Evolutionary conservation across 805 yeast genomes (phyloP).

Genomic region (Torulaspora quercuum): DNA sequence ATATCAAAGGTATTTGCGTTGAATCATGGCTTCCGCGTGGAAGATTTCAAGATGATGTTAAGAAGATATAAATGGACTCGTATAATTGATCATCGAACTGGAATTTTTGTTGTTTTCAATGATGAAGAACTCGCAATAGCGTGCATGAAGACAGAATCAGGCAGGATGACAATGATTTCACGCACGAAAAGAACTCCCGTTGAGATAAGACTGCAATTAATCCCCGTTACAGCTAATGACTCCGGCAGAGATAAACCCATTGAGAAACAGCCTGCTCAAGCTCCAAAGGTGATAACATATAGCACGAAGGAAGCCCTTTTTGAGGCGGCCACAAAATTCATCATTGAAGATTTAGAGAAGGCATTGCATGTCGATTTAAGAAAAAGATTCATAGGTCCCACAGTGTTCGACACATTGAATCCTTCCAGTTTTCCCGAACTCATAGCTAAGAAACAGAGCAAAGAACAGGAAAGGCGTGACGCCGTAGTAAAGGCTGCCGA

Average conservation of each 20-base stretch:
- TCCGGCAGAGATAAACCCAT: background rate
- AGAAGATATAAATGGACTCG: conserved; percentile 63
- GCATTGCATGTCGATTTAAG: conserved; percentile 68
- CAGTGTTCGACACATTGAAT: conserved; percentile 56
- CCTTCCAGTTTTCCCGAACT: conserved; percentile 56
- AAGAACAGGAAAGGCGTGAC: conserved; percentile 27
- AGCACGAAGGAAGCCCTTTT: conserved; percentile 39
- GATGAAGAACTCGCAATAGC: conserved; percentile 30
- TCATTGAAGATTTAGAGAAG: conserved; percentile 61
- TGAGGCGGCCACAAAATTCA: conserved; percentile 54
- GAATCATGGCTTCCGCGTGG: conserved; percentile 52
- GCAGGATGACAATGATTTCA: conserved; percentile 24
- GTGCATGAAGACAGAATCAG: conserved; percentile 28
- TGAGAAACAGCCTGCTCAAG: conserved; percentile 1
- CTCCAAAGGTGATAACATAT: conserved; percentile 15
- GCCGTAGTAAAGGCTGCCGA: conserved; percentile 20
- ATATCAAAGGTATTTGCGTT: conserved; percentile 51
- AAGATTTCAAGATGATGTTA: conserved; percentile 56
- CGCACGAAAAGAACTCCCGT: conserved; percentile 26
- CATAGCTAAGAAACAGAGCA: conserved; percentile 36
- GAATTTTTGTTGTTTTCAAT: conserved; percentile 71
- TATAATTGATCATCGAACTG: conserved; percentile 57
- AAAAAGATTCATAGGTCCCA: conserved; percentile 68
- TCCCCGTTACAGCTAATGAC: conserved; percentile 12
- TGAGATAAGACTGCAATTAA: conserved; percentile 25